Conservation (phyloP, 176 grass and related monocot species). For the Ampelocalamus luodianensis region DNA sequence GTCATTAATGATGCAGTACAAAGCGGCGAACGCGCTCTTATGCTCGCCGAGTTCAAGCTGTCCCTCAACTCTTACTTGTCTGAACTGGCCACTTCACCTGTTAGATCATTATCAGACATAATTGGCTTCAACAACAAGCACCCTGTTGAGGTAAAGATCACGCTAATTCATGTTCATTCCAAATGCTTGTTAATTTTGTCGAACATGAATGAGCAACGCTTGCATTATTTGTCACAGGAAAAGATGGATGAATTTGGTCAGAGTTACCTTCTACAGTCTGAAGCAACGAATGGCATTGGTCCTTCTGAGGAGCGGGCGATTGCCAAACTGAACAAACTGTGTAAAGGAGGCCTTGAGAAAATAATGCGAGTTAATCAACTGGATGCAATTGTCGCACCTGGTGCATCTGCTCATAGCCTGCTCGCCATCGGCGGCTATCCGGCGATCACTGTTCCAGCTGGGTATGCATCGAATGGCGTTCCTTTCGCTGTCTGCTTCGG, state of each 20-base stretch:
- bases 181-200: neutral
- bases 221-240: slow-evolving; percentile 54
- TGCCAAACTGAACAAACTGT: slow-evolving; percentile 57
- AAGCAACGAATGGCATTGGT: slow-evolving; percentile 68
- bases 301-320: slow-evolving; percentile 54
- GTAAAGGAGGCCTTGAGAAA: slow-evolving; percentile 59
- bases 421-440: slow-evolving; percentile 78
- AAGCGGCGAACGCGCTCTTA: slow-evolving; percentile 59
- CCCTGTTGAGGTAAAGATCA: slow-evolving; percentile 48
- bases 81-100: slow-evolving; percentile 53
- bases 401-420: slow-evolving; percentile 51
- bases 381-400: slow-evolving; percentile 62
- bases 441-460: slow-evolving; percentile 71
- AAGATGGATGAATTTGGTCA: slow-evolving; percentile 63
- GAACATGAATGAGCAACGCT: neutral
- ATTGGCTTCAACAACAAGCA: slow-evolving; percentile 76
- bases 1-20: slow-evolving; percentile 53
- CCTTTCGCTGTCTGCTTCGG: slow-evolving; percentile 77
- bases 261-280: slow-evolving; percentile 60
- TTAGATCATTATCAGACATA: slow-evolving; percentile 74
- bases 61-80: slow-evolving; percentile 73
- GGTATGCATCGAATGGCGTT: slow-evolving; percentile 51
- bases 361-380: slow-evolving; percentile 61
- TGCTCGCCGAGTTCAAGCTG: slow-evolving; percentile 82
- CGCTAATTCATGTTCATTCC: neutral